Evolutionary conservation across 2,329 filamentous ascomycete genomes (phyloP).

Genomic region (Exophiala bonariae): DNA sequence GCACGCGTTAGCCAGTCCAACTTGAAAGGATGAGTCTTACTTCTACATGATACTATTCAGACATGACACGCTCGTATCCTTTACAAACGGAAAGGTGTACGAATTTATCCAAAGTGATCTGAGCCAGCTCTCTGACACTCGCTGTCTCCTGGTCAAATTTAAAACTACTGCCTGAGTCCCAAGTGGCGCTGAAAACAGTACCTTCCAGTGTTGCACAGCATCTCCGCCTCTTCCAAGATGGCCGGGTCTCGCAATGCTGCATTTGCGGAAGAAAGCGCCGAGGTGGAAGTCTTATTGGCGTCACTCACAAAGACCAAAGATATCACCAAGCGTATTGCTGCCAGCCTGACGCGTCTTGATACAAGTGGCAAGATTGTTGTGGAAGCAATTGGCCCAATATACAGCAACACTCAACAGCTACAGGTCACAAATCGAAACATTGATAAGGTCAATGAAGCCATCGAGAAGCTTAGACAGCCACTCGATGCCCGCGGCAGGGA

Average conservation of each 20-base stretch:
- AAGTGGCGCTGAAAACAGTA: too few relatives aligned
- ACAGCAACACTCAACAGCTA: conserved; percentile 84
- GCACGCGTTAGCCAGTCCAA: too few relatives aligned
- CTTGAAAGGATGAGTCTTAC: too few relatives aligned
- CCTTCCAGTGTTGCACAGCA: too few relatives aligned
- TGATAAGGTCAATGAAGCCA: conserved; percentile 79
- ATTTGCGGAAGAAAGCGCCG: conserved; percentile 66
- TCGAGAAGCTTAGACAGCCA: conserved; percentile 86
- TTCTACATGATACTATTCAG: too few relatives aligned
- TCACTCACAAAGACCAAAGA: conserved; percentile 88
- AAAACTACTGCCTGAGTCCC: too few relatives aligned
- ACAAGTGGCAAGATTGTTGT: conserved; percentile 86
- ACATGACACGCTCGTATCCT: too few relatives aligned
- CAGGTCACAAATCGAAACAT: conserved; percentile 89
- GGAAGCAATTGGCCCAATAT: conserved; percentile 88
- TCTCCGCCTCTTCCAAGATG: conserved; percentile 39
- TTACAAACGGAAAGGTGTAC: too few relatives aligned
- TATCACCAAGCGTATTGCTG: conserved; percentile 93
- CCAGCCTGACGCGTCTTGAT: conserved; percentile 79
- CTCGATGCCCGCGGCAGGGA: conserved; percentile 89
- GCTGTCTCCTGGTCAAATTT: too few relatives aligned
- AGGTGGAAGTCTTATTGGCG: conserved; percentile 66
- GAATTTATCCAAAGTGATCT: too few relatives aligned
- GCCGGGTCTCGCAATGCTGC: conserved; percentile 57
- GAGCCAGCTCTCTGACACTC: too few relatives aligned